phyloP scores from a whole-genome alignment of 2,329 filamentous ascomycete genomes.

The Claviceps lovelessii region DNA sequence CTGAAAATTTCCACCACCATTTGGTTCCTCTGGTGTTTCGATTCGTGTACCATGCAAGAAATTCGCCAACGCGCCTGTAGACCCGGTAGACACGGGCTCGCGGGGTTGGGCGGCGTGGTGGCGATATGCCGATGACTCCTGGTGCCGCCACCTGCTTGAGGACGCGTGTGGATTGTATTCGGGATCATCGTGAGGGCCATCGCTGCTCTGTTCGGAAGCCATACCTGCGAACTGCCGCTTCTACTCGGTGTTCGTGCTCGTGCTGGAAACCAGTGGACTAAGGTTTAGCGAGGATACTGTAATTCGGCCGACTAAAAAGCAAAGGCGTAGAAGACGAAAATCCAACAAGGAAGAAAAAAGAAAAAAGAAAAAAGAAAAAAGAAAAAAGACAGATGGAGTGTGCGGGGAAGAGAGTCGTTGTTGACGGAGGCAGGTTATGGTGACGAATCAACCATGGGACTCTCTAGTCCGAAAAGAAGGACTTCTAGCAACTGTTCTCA shows the following conservation, averaged over 20 bases:
- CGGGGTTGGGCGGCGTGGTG: slow-evolving; percentile 29
- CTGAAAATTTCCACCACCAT: slow-evolving; percentile 24
- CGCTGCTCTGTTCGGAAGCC: slow-evolving; percentile 2
- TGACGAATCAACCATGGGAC: background rate
- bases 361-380: too few species aligned
- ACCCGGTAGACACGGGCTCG: slow-evolving; percentile 21
- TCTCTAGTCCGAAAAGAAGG: background rate
- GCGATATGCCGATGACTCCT: slow-evolving; percentile 44
- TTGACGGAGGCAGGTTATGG: background rate
- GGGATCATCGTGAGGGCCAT: slow-evolving; percentile 1
- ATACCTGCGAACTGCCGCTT: slow-evolving; percentile 1
- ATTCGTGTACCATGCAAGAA: slow-evolving; percentile 43
- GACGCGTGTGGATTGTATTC: slow-evolving; percentile 41
- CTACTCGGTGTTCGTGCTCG: background rate
- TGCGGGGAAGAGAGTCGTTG: too few species aligned
- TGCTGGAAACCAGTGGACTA: background rate
- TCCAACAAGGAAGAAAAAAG: background rate
- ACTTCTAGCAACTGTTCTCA: background rate
- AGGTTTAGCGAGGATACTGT: background rate
- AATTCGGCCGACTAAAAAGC: background rate
- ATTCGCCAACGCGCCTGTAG: slow-evolving; percentile 36
- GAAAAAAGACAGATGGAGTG: too few species aligned
- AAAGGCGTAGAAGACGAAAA: too few species aligned
- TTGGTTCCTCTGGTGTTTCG: slow-evolving; percentile 22
- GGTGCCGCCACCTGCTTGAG: slow-evolving; percentile 45